These are phyloP conservation scores for Byssothecium circinans DNA, from an alignment of 2,329 filamentous ascomycete species.

Conservation along the genomic window DNA sequence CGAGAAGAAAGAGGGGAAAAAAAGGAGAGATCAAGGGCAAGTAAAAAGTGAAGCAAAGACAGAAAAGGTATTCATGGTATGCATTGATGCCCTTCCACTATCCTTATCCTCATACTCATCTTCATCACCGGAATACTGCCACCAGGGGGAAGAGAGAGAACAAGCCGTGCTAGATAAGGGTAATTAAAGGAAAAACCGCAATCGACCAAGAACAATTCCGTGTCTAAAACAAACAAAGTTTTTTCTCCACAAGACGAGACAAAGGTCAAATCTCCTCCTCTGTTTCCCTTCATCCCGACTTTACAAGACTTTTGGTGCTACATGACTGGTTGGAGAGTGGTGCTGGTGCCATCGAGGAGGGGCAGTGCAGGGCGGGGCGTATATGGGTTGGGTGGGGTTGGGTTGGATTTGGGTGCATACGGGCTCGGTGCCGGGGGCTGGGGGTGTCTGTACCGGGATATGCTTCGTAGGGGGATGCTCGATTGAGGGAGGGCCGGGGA, in stretches of 20 bases:
- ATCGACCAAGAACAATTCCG: too few species aligned
- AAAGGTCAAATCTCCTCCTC: not conserved
- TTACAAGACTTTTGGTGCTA: conserved; percentile 39
- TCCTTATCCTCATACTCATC: too few species aligned
- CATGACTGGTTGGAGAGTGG: conserved; percentile 33
- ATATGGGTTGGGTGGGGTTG: conserved; percentile 3
- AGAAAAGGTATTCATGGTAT: too few species aligned
- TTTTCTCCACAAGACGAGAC: not conserved
- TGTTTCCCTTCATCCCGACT: conserved; percentile 13
- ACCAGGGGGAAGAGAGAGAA: too few species aligned
- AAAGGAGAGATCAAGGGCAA: too few species aligned
- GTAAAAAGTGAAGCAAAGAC: too few species aligned
- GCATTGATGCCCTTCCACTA: too few species aligned
- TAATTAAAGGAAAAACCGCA: too few species aligned
- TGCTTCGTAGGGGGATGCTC: not conserved
- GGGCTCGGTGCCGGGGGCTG: conserved; percentile 11
- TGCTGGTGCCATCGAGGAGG: conserved; percentile 25
- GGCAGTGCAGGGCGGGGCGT: conserved; percentile 27
- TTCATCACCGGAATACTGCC: too few species aligned
- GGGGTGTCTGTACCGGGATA: conserved; percentile 1
- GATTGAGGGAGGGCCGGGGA: not conserved
- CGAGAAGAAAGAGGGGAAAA: too few species aligned
- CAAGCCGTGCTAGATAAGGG: too few species aligned
- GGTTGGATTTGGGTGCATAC: conserved; percentile 10
- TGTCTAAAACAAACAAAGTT: too few species aligned